Conservation (phyloP, 2,329 filamentous ascomycete species). For the Pleochaeta shiraiana region DNA sequence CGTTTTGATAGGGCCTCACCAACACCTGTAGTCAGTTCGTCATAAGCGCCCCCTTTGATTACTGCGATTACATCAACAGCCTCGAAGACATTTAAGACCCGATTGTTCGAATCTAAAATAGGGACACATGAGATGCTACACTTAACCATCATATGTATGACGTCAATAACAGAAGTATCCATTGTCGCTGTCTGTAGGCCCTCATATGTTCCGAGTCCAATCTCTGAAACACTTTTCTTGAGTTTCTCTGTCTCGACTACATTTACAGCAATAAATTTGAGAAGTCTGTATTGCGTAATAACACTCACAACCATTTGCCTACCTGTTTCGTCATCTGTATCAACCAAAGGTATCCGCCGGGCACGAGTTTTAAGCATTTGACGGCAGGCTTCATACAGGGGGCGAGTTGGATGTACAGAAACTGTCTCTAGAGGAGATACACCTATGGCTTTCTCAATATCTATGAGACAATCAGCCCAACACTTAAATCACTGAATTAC, state of each 20-base stretch:
- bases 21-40: slow-evolving; percentile 67
- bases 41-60: slow-evolving; percentile 83
- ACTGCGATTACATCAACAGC: slow-evolving; percentile 92
- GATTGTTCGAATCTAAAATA: slow-evolving; percentile 57
- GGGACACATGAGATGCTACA: slow-evolving; percentile 89
- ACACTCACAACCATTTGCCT: slow-evolving; percentile 89
- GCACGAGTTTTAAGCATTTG: slow-evolving; percentile 89
- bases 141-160: slow-evolving; percentile 83
- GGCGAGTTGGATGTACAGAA: slow-evolving; percentile 77
- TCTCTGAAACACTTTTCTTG: slow-evolving; percentile 66
- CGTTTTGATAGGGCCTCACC: slow-evolving; percentile 77
- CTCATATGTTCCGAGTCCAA: slow-evolving; percentile 67
- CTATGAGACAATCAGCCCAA: slow-evolving; percentile 25
- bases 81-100: slow-evolving; percentile 90
- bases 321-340: slow-evolving; percentile 83
- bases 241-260: slow-evolving; percentile 63
- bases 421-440: slow-evolving; percentile 83
- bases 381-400: slow-evolving; percentile 86
- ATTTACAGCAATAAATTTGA: slow-evolving; percentile 98
- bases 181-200: slow-evolving; percentile 67
- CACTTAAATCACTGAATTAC: slow-evolving; percentile 4
- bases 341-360: slow-evolving; percentile 80
- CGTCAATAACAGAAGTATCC: slow-evolving; percentile 79
- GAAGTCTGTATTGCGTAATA: slow-evolving; percentile 91
- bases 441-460: slow-evolving; percentile 86